These are phyloP conservation scores for Diaporthe batatas DNA, from an alignment of 2,329 filamentous ascomycete genomes.

Conservation along the genomic window DNA sequence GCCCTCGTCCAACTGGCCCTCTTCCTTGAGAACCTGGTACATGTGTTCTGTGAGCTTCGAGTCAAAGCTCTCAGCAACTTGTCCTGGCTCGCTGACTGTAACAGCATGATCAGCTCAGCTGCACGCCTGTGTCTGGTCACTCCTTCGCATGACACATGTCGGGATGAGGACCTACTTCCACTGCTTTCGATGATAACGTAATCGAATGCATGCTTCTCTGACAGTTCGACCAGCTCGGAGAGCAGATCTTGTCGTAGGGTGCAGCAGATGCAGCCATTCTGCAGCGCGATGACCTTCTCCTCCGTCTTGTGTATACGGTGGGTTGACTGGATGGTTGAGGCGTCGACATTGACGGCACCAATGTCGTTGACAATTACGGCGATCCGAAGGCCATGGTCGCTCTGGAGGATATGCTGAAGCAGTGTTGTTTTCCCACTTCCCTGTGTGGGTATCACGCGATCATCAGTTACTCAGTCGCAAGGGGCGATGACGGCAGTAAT, in stretches of 20 bases:
- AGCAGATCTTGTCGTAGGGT: slow-evolving; percentile 79
- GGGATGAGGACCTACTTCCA: neutral
- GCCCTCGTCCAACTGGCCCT: slow-evolving; percentile 22
- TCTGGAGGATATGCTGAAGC: slow-evolving; percentile 75
- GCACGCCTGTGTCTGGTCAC: too few relatives aligned
- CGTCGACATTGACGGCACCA: slow-evolving; percentile 73
- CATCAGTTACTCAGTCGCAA: neutral
- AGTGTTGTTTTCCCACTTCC: slow-evolving; percentile 80
- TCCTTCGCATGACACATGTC: neutral
- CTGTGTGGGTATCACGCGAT: slow-evolving; percentile 51
- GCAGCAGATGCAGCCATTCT: slow-evolving; percentile 84
- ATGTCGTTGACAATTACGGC: slow-evolving; percentile 83
- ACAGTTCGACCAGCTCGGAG: slow-evolving; percentile 75
- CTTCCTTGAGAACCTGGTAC: slow-evolving; percentile 8
- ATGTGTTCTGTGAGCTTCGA: slow-evolving; percentile 65
- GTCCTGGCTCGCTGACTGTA: slow-evolving; percentile 76
- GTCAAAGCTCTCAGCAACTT: slow-evolving; percentile 81
- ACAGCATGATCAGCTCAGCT: neutral
- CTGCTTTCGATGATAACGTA: slow-evolving; percentile 78
- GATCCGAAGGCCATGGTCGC: slow-evolving; percentile 76
- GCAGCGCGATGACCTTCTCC: slow-evolving; percentile 76
- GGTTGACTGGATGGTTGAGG: slow-evolving; percentile 69
- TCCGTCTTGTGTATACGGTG: slow-evolving; percentile 67
- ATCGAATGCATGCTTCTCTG: slow-evolving; percentile 74
- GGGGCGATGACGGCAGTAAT: too few relatives aligned